Evolutionary conservation across 768 basidiomycete species (phyloP).

Genomic region (Krasilnikovozyma curviuscula): DNA sequence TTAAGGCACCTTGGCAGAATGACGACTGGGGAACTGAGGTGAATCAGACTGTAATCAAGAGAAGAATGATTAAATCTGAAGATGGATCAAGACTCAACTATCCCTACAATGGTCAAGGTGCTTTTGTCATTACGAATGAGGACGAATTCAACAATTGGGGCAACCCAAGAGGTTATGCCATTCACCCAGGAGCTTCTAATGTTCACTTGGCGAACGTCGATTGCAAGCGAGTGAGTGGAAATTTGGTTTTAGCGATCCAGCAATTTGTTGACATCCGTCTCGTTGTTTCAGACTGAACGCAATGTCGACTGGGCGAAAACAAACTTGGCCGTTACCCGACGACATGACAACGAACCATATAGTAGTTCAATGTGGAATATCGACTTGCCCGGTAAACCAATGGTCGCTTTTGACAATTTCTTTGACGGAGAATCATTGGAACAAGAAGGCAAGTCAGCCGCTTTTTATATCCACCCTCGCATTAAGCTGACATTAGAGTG

Average conservation of each 20-base stretch:
- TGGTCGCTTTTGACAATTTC: constrained; percentile 30
- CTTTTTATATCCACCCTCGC: too few relatives aligned
- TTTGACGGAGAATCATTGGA: constrained; percentile 44
- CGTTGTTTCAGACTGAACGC: too few relatives aligned
- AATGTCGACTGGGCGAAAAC: too few relatives aligned
- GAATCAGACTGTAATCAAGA: background rate
- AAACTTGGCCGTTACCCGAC: constrained; percentile 14
- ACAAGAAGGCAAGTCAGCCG: too few relatives aligned
- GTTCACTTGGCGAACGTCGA: constrained; percentile 32
- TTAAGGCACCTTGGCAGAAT: constrained; percentile 39
- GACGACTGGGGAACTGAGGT: constrained; percentile 31
- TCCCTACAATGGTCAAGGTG: constrained; percentile 39
- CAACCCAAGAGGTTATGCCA: constrained; percentile 39
- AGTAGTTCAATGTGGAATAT: constrained; percentile 43
- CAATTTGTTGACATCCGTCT: too few relatives aligned
- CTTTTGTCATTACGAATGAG: constrained; percentile 39
- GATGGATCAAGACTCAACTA: constrained; percentile 28
- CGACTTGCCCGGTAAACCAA: too few relatives aligned
- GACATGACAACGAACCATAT: constrained; percentile 44
- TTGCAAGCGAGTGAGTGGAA: constrained; percentile 42
- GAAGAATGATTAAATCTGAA: background rate
- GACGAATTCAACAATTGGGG: constrained; percentile 40
- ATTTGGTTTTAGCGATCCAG: too few relatives aligned
- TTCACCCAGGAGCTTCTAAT: constrained; percentile 33
- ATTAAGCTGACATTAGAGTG: too few relatives aligned